Base-by-base conservation (phyloP, 208 protist species). In the Phytomonas sp. region DNA sequence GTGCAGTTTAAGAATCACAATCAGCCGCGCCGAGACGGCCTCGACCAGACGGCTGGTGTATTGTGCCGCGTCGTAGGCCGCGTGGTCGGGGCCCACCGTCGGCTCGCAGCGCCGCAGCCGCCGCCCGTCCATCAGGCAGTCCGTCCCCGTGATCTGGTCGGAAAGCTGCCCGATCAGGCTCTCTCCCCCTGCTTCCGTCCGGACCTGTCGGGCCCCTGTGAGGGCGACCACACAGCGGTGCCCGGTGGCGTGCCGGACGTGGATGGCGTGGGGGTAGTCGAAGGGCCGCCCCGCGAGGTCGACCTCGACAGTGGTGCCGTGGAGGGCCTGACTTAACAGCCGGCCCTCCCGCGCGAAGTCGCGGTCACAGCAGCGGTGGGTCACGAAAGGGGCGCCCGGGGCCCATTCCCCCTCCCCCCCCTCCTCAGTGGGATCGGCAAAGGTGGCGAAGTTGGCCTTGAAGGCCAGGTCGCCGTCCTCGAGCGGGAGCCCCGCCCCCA, bases 401-500 rank as follows among this genome's bases (percentile, higher is more conserved):
- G 52, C 40, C 3, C 61, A 42, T 32, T 74, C 40, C 23, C 69
- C 76, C 60, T 11, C 45, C 59, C 71, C 60, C 68, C 76, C 75
- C 63, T 61, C 52, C 69, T 80, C 78, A 1, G n/a, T 52, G 7
- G 69, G 60, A 56, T 86, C 78, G 16, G 70, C 74, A 6, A 85
- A 79, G 16, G 83, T 86, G 32, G 83, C 33, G 67, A 92, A 92
- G 70, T 88, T 89, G 66, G 83, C 80, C 79, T 92, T 92, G 68
- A 92, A 92, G 42, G 83, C 83, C 12, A 92, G 76, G 52, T 92
- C 86, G 31, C 76, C 76, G 66, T 89, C 83, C 45, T 80, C 83
- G 32, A 92, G 67, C 7, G 65, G 62, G 12, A 92, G 70, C 8
- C 81, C 83, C 0, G 86, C 81, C 6, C 86, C 86, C 26, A 92